phyloP scores from a whole-genome alignment of 352 stramenopile genomes.

The Phytophthora cactorum region DNA sequence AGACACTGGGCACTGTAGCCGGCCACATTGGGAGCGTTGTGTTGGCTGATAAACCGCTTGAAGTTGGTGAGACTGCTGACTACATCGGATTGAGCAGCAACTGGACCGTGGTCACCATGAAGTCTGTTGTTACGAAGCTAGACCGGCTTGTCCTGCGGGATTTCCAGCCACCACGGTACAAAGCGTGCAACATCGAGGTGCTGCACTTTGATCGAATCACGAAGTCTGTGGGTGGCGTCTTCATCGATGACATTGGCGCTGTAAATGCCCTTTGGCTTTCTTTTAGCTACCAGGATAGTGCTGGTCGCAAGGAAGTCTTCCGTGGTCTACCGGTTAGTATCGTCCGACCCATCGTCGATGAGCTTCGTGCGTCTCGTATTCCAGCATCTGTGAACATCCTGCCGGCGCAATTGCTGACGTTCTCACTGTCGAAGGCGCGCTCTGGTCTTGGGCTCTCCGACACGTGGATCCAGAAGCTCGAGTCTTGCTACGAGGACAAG shows the following conservation, averaged over 20 bases:
- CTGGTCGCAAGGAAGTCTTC: constrained; percentile 86
- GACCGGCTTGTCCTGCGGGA: constrained; percentile 83
- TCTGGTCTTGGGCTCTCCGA: constrained; percentile 85
- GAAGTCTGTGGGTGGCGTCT: constrained; percentile 85
- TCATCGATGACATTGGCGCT: constrained; percentile 73
- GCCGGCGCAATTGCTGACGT: constrained; percentile 79
- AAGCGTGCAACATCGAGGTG: constrained; percentile 85
- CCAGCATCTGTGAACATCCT: constrained; percentile 69
- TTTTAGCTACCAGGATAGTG: constrained; percentile 86
- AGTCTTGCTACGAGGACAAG: constrained; percentile 80
- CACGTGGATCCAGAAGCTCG: constrained; percentile 85
- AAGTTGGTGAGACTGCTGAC: constrained; percentile 79
- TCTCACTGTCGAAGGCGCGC: constrained; percentile 87
- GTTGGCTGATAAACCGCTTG: constrained; percentile 66
- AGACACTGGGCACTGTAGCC: constrained; percentile 63
- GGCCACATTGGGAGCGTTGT: constrained; percentile 63
- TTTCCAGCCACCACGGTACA: constrained; percentile 87
- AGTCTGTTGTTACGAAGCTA: constrained; percentile 86
- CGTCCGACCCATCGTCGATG: constrained; percentile 68
- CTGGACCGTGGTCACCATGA: constrained; percentile 89
- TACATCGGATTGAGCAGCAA: constrained; percentile 89
- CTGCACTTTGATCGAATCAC: constrained; percentile 91
- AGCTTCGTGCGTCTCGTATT: constrained; percentile 51
- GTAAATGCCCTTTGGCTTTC: constrained; percentile 87
- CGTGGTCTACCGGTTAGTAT: constrained; percentile 73